Percentiles rank a stretch among this genome's conserved stretches.
Conservation (phyloP, 1,284 basidiomycete species). For the Cutaneotrichosporon sp. region DNA sequence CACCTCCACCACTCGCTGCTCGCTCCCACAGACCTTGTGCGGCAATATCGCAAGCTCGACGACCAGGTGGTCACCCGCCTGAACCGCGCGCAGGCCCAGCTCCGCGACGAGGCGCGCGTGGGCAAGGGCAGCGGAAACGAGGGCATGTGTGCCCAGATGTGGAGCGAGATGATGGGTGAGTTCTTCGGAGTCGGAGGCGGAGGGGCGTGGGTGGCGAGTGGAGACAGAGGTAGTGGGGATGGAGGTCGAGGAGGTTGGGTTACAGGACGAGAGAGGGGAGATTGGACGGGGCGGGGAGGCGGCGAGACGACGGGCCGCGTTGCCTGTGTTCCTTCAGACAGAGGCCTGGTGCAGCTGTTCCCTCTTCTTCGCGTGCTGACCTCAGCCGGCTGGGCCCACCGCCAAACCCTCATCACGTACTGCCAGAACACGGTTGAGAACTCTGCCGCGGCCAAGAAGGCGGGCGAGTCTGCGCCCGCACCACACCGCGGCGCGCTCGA, state of each 20-base stretch:
- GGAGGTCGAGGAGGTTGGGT: too few relatives aligned
- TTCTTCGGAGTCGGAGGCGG: constrained; percentile 20
- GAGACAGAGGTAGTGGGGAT: too few relatives aligned
- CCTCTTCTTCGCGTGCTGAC: too few relatives aligned
- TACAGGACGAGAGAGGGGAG: too few relatives aligned
- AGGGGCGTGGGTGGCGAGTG: not conserved
- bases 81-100: constrained; percentile 76
- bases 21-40: constrained; percentile 67
- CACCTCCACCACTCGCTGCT: not conserved
- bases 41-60: constrained; percentile 80
- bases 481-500: constrained; percentile 61
- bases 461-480: constrained; percentile 14
- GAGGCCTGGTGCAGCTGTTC: too few relatives aligned
- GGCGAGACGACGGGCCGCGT: too few relatives aligned
- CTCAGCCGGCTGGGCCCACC: constrained; percentile 77
- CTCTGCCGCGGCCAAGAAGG: constrained; percentile 60
- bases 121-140: constrained; percentile 43
- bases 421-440: constrained; percentile 72
- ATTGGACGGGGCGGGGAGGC: too few relatives aligned
- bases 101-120: constrained; percentile 62
- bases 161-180: constrained; percentile 79
- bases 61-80: constrained; percentile 78
- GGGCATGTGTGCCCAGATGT: constrained; percentile 74
- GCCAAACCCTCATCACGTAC: constrained; percentile 75
- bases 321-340: too few relatives aligned